These are phyloP conservation scores for Pezicula neosporulosa DNA, from an alignment of 2,329 filamentous ascomycete species.

Conservation along the genomic window DNA sequence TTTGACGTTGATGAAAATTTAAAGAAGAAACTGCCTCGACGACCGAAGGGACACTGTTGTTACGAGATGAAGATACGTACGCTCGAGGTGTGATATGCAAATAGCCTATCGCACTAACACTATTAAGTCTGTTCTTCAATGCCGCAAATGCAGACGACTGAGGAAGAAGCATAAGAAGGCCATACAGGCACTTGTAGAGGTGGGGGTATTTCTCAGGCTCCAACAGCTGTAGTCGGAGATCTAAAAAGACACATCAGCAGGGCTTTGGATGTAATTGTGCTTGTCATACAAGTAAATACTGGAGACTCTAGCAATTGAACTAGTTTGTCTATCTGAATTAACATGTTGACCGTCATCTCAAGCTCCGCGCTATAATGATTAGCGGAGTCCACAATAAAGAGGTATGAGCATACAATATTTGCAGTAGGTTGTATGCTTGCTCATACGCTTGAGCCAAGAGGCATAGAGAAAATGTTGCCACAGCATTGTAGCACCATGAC, in stretches of 20 bases:
- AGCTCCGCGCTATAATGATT: constrained; percentile 70
- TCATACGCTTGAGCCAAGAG: constrained; percentile 96
- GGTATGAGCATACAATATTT: constrained; percentile 69
- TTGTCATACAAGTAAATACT: constrained; percentile 86
- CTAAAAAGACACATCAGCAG: constrained; percentile 40
- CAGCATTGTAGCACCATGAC: constrained; percentile 98
- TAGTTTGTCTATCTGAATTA: constrained; percentile 98
- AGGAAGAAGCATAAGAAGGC: constrained; percentile 94
- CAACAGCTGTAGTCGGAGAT: constrained; percentile 88
- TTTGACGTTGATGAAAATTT: constrained; percentile 27
- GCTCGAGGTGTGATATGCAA: constrained; percentile 77
- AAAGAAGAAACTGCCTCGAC: constrained; percentile 27
- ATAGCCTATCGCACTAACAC: constrained; percentile 94
- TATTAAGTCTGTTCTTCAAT: constrained; percentile 93
- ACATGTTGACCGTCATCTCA: constrained; percentile 97
- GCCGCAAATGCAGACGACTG: constrained; percentile 97
- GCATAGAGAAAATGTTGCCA: constrained; percentile 94
- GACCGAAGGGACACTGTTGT: constrained; percentile 21
- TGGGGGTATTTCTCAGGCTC: constrained; percentile 95
- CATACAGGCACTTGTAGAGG: constrained; percentile 96
- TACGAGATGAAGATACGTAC: constrained; percentile 53
- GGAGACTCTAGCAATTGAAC: constrained; percentile 96
- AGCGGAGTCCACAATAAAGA: constrained; percentile 8
- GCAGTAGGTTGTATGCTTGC: constrained; percentile 91
- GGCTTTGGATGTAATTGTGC: not conserved